Evolutionary conservation across 2,329 filamentous ascomycete species (phyloP), one percentile per base, ranked within the genome.

Genomic region (Paracamarosporium sp.): DNA sequence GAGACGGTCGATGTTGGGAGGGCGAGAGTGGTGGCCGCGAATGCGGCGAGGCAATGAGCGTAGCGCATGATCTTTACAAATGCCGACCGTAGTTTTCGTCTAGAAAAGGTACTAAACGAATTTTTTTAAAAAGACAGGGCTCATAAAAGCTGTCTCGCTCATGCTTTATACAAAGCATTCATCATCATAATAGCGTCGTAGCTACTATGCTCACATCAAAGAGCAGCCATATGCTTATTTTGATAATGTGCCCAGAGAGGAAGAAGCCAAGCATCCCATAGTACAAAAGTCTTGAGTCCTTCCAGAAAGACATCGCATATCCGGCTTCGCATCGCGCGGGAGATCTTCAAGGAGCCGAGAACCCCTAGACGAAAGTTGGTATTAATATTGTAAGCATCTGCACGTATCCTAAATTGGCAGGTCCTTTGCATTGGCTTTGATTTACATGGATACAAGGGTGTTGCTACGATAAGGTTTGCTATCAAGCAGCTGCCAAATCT

Each of bases 251-350:
- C 47, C 33, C 13, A 20, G 41, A 55, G 8, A 33, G 44, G 52
- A 31, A 50, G 27, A 55, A 55, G 52, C 44, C 52, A 50, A 55
- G 52, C 35, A 15, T 43, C 20, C 11, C 24, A 41, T 46, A 43
- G 45, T 50, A 22, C 15, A 24, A 12, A 22, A 15, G 22, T 48
- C 52, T 50, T 50, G 35, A 55, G 33, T 55, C 52, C 52, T 55
- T 55, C 44, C 52, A 50, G 35, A 48, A 46, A 44, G 22, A 41
- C n/a, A n/a, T 24, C 12, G 35, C 25, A 17, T 35, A 24, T 27
- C 35, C 44, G 30, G 17, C n/a, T 24, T 30, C 33, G 31, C 52
- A 5, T 48, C n/a, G 43, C 33, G 31, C 31, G 52, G 43, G 52
- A 48, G 52, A 54, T 54, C 52, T 31, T 22, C 52, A 27, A 15